Evolutionary conservation across 2,329 filamentous ascomycete species (phyloP), one percentile per base, ranked within the genome.

Genomic region (Magnaporthales sp.): DNA sequence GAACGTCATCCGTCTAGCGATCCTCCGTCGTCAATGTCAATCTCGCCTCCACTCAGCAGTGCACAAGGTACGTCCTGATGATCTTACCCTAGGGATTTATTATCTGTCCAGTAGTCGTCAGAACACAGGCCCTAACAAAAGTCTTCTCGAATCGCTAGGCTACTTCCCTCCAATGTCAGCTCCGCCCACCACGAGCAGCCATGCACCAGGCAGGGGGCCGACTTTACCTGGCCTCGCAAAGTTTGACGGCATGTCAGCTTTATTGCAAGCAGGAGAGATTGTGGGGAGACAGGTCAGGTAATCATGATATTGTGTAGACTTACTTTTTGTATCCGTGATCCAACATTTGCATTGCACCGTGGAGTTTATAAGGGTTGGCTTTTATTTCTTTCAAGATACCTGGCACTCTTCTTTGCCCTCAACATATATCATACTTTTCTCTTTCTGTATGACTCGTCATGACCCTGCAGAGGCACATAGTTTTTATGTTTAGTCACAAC

Each of bases 191-290:
- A 29, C 31, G 22, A 62, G 30, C 63, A 51, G 63, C 46, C 24
- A 56, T 22, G 46, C 46, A n/a, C 19, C 38, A 19, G n/a, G 31
- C 62, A 64, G 29, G n/a, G 62, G 62, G 3, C 62, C 29, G 27
- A 24, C 15, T 31, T 46, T 65, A 7, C 54, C 64, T 19, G 73
- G 71, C 2, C 75, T 76, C 4, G 69, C 69, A 5, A 73, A 75
- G 3, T 74, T 87, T 24, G 85, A 88, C 68, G 85, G 86, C 1
- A 85, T 89, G 76, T 86, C 80, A 68, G 86, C 86, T 7, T 75
- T 89, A 11, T 73, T 88, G 1, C 80, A 79, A 68, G 86, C 86
- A 10, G 84, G 85, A 32, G 85, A 88, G 70, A 84, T 88, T 68
- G 83, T 88, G 54, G 54, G 54, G 54, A 58, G 54, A 26, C 54